Percentiles rank a stretch among this genome's conserved stretches.
phyloP scores from a whole-genome alignment of 768 basidiomycete species.

The Suillus decipiens region DNA sequence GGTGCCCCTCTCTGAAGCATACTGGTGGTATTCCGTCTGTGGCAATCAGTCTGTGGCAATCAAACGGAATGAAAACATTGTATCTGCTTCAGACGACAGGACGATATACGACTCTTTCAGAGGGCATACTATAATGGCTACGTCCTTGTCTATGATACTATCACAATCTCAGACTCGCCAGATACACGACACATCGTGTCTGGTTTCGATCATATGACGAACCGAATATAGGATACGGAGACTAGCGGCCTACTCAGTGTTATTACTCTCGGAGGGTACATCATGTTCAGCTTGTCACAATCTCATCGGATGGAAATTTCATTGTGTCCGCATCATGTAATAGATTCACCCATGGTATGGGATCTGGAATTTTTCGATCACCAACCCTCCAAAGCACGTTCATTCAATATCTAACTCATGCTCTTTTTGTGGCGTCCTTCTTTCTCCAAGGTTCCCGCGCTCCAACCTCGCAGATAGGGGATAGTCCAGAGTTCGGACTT shows the following conservation, averaged over 20 bases:
- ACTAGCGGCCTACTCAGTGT: neutral
- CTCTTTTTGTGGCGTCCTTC: neutral
- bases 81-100: no score
- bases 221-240: constrained; percentile 26
- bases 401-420: no score
- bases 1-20: neutral
- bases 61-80: no score
- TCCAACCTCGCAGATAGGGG: neutral
- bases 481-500: constrained; percentile 1
- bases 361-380: neutral
- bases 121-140: no score
- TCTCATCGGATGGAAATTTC: constrained; percentile 17
- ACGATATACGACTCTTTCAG: no score
- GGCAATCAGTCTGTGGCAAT: no score
- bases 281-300: constrained; percentile 26
- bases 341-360: neutral
- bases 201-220: constrained; percentile 16
- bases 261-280: no score
- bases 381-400: no score
- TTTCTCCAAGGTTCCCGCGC: neutral
- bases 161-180: no score
- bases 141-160: no score
- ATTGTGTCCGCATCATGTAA: neutral
- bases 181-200: no score
- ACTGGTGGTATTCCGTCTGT: neutral